Evolutionary conservation across 257 asterid genomes (phyloP).

Genomic region (Lithospermum erythrorhizon): DNA sequence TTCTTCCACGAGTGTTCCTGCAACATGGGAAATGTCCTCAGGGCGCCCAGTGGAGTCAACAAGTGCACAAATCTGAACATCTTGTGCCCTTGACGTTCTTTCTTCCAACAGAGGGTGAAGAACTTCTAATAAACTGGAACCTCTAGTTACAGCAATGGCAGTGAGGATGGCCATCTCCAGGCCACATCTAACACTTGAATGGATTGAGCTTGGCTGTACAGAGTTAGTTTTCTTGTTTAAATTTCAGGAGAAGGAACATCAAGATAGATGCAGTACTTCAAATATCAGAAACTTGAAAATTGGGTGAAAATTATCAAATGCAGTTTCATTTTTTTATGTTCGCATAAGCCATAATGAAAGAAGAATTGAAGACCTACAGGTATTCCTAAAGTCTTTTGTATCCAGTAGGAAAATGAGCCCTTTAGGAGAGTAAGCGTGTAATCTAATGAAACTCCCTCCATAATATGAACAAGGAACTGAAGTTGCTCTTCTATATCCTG

Average conservation of each 20-base stretch:
- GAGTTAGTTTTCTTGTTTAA: conserved; percentile 15
- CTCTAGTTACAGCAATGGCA: conserved; percentile 62
- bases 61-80: conserved; percentile 71
- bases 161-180: conserved; percentile 89
- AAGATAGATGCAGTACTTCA: background rate
- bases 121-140: conserved; percentile 48
- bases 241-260: conserved; percentile 8
- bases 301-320: background rate
- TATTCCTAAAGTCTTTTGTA: conserved; percentile 77
- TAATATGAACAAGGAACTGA: conserved; percentile 51
- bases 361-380: conserved; percentile 39
- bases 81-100: conserved; percentile 21
- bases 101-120: conserved; percentile 39
- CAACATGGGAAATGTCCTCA: conserved; percentile 53
- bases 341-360: background rate
- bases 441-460: conserved; percentile 54
- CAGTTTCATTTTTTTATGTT: conserved; percentile 3
- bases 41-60: conserved; percentile 74
- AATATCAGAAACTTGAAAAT: conserved; percentile 1
- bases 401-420: conserved; percentile 73
- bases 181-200: conserved; percentile 92
- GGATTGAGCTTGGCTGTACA: conserved; percentile 68
- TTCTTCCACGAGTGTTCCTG: conserved; percentile 57
- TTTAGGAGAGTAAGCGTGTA: conserved; percentile 53
- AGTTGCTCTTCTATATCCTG: conserved; percentile 89